Conservation (phyloP, 306 rosid species). For the Carpinus fangiana region DNA sequence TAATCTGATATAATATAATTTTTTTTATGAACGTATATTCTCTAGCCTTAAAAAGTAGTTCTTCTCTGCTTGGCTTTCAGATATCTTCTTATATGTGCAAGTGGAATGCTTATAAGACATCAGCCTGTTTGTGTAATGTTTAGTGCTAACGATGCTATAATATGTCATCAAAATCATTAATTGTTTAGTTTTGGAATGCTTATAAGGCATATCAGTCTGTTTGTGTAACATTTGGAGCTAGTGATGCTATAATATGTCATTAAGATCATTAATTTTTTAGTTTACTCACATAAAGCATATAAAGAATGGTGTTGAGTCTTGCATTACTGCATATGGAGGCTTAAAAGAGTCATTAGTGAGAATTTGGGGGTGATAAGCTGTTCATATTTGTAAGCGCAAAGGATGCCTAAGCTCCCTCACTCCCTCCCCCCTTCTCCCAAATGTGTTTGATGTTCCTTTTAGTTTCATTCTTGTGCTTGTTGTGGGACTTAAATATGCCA, state of each 20-base stretch:
- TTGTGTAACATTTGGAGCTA: neutral
- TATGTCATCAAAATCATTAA: neutral
- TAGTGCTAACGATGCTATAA: neutral
- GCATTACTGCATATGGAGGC: neutral
- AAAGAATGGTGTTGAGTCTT: neutral
- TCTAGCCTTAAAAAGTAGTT: neutral
- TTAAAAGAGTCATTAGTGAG: neutral
- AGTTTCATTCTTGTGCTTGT: neutral
- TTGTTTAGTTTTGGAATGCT: neutral
- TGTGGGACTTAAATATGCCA: neutral
- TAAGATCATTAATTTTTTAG: neutral
- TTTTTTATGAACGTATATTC: neutral
- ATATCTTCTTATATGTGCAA: neutral
- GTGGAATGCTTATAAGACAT: neutral
- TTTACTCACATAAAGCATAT: neutral
- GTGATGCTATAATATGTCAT: neutral
- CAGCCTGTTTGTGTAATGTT: neutral
- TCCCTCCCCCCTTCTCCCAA: neutral
- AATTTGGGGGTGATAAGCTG: neutral
- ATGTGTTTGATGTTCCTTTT: neutral
- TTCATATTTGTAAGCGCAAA: neutral
- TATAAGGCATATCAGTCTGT: neutral
- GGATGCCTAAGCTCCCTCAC: neutral
- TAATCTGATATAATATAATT: neutral
- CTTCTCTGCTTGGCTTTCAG: neutral